Evolutionary conservation across 164 flowering plant genomes (phyloP).

Genomic region (Aristolochia fimbriata): DNA sequence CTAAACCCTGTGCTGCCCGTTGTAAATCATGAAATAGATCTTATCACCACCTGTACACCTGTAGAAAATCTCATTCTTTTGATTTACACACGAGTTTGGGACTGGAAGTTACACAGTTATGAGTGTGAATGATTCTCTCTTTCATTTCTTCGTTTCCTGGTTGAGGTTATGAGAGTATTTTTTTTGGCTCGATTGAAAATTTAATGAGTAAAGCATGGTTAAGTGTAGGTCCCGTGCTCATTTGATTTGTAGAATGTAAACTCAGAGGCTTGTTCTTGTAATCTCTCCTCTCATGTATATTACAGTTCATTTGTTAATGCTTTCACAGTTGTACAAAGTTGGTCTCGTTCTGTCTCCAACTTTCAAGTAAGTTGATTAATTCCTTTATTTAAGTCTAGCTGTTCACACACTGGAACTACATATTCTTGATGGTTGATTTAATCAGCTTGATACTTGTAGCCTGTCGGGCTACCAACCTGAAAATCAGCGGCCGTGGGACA

Average conservation of each 20-base stretch:
- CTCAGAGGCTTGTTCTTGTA: conserved; percentile 10
- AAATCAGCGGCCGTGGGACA: no score
- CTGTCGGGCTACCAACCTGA: no score
- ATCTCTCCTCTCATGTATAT: conserved; percentile 19
- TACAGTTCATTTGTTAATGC: conserved; percentile 11
- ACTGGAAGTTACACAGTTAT: conserved; percentile 13
- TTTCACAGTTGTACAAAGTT: conserved; percentile 6
- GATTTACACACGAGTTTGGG: conserved; percentile 10
- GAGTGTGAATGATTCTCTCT: conserved; percentile 15
- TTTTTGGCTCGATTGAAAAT: conserved; percentile 1
- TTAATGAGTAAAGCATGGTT: conserved; percentile 20
- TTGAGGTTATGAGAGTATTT: conserved; percentile 12
- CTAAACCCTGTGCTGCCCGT: conserved; percentile 2
- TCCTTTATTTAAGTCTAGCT: no score
- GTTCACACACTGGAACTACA: no score
- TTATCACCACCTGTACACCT: not conserved
- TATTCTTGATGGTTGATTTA: no score
- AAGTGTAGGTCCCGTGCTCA: conserved; percentile 11
- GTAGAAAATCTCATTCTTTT: conserved; percentile 15
- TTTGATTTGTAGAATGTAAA: conserved; percentile 15
- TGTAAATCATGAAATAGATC: conserved; percentile 8
- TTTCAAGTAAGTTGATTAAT: no score
- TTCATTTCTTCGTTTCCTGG: conserved; percentile 1
- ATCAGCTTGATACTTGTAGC: no score
- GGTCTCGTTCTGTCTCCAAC: no score